A percentile compares a stretch with the other conserved stretches of the same genome.
These are phyloP conservation scores for Diversispora epigaea DNA, from an alignment of 192 early-diverging fungal species.

Conservation along the genomic window DNA sequence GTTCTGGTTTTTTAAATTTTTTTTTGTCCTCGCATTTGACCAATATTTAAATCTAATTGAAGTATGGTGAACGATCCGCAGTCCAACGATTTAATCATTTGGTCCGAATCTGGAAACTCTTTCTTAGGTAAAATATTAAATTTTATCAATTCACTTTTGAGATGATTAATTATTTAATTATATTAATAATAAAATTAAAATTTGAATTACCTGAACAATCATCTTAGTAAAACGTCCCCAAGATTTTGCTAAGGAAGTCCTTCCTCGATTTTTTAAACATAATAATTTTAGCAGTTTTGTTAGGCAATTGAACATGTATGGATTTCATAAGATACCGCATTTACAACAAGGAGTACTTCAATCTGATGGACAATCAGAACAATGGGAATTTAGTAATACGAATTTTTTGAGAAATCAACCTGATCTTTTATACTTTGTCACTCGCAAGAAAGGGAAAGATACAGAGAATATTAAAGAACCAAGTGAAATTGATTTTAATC, in stretches of 20 bases:
- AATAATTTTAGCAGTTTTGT: constrained; percentile 90
- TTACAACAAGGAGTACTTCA: constrained; percentile 85
- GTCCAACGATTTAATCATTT: constrained; percentile 85
- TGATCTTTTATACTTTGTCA: constrained; percentile 84
- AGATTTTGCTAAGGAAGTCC: constrained; percentile 78
- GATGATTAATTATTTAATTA: background rate
- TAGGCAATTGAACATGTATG: constrained; percentile 93
- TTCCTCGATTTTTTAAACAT: constrained; percentile 90
- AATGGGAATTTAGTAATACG: constrained; percentile 90
- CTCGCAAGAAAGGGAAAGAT: constrained; percentile 74
- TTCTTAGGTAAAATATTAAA: constrained; percentile 65
- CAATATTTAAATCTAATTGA: background rate
- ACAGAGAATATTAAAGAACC: constrained; percentile 46
- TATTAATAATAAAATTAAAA: background rate
- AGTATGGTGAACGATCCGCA: constrained; percentile 89
- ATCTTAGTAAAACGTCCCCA: constrained; percentile 60
- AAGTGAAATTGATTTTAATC: constrained; percentile 49
- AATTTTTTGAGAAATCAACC: constrained; percentile 89
- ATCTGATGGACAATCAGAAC: constrained; percentile 72
- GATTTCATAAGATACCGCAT: constrained; percentile 97
- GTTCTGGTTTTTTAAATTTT: background rate
- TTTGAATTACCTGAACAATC: background rate
- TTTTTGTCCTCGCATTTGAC: background rate
- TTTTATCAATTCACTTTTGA: background rate
- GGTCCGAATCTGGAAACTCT: constrained; percentile 84